These are phyloP conservation scores for Phytopythium delawarense DNA, from an alignment of 352 stramenopile species.

Conservation along the genomic window DNA sequence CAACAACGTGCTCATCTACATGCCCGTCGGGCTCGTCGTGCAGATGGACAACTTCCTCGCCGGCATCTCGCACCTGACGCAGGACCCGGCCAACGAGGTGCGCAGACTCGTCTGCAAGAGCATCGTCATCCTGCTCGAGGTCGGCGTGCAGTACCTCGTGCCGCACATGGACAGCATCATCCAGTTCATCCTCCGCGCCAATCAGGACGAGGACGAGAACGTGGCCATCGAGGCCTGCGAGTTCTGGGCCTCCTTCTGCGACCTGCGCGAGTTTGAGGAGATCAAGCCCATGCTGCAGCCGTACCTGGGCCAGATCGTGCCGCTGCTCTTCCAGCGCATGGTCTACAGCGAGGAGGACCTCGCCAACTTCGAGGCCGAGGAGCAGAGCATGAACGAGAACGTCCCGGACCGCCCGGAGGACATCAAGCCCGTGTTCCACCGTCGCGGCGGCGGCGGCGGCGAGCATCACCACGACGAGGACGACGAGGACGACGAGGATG, in stretches of 20 bases:
- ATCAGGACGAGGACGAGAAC: slow-evolving; percentile 82
- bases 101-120: slow-evolving; percentile 89
- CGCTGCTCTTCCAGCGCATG: slow-evolving; percentile 92
- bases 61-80: slow-evolving; percentile 86
- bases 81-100: slow-evolving; percentile 78
- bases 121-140: slow-evolving; percentile 88
- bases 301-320: slow-evolving; percentile 89
- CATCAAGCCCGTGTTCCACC: slow-evolving; percentile 88
- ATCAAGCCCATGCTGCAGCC: slow-evolving; percentile 87
- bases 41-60: slow-evolving; percentile 89
- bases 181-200: slow-evolving; percentile 88
- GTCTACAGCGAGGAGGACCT: slow-evolving; percentile 95
- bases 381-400: slow-evolving; percentile 83
- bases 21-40: slow-evolving; percentile 83
- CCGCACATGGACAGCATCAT: slow-evolving; percentile 88
- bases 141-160: slow-evolving; percentile 88
- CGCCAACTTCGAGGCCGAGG: slow-evolving; percentile 86
- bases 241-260: slow-evolving; percentile 90
- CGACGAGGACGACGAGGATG: slow-evolving; percentile 83
- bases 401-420: slow-evolving; percentile 89
- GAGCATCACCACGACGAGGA: slow-evolving; percentile 21
- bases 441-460: slow-evolving; percentile 31
- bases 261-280: slow-evolving; percentile 88
- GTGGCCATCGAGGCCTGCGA: slow-evolving; percentile 88
- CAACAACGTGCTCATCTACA: slow-evolving; percentile 89